phyloP scores from a whole-genome alignment of 2,329 filamentous ascomycete genomes.

The Tolypocladium pustulatum region DNA sequence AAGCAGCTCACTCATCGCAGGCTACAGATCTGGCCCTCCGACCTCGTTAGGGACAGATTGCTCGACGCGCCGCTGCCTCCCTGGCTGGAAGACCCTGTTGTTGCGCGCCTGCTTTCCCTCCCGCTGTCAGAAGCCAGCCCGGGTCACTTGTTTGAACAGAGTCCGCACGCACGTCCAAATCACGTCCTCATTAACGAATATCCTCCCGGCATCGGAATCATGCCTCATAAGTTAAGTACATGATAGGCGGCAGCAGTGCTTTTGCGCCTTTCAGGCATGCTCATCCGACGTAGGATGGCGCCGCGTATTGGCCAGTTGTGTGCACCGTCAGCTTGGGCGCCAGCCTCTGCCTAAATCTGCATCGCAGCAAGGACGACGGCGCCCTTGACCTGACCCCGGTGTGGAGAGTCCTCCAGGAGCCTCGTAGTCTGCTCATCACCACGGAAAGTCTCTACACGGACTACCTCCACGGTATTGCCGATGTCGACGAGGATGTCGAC shows the following conservation, averaged over 20 bases:
- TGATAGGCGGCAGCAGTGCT: constrained; percentile 3
- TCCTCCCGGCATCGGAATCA: constrained; percentile 78
- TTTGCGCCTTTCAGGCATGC: constrained; percentile 10
- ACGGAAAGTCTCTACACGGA: constrained; percentile 57
- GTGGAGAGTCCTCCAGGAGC: constrained; percentile 67
- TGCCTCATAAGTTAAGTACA: constrained; percentile 67
- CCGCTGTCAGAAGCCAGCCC: constrained; percentile 20
- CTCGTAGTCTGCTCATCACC: constrained; percentile 68
- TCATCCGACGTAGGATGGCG: constrained; percentile 52
- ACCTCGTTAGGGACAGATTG: constrained; percentile 68
- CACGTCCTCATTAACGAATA: constrained; percentile 96
- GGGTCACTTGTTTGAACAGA: constrained; percentile 42
- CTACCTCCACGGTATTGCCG: constrained; percentile 65
- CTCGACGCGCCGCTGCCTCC: constrained; percentile 62
- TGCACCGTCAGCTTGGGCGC: constrained; percentile 82
- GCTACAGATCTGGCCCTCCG: constrained; percentile 82
- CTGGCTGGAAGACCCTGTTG: constrained; percentile 64
- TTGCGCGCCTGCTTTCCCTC: constrained; percentile 48
- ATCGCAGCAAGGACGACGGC: constrained; percentile 52
- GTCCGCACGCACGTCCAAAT: constrained; percentile 70
- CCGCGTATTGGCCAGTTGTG: constrained; percentile 77
- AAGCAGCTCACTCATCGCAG: constrained; percentile 79
- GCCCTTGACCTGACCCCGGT: constrained; percentile 39
- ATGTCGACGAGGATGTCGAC: constrained; percentile 54
- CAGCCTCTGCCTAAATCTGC: constrained; percentile 67